Base-by-base conservation (phyloP, 208 protist species). In the Trypanosomatidae sp. region DNA sequence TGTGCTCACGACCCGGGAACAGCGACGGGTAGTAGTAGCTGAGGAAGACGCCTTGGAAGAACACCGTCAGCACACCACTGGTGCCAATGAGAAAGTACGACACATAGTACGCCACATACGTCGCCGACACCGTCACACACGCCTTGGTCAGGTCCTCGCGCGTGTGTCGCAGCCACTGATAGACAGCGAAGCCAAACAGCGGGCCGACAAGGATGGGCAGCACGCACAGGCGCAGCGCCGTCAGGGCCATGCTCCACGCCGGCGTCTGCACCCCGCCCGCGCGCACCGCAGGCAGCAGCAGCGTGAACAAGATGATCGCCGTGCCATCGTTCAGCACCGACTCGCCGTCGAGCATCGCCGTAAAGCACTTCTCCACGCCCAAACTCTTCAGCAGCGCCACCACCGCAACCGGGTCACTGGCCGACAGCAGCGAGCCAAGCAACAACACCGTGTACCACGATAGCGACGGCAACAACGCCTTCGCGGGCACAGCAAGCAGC, bases 381-480 rank as follows among this genome's bases (percentile, higher is more conserved):
- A 94, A 53, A 15, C 74, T 75, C 52, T 90, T 87, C 23, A 94
- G 63, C 41, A 92, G 59, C 39, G 82, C 60, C 2, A 94, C 82
- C 20, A 92, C 83, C 37, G 87, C 82, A 11, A 94, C 82, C n/a
- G 87, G 87, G 60, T 94, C 87, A 0, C 82, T 94, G 21, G 87
- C 87, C 32, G 73, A 87, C 16, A 92, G 70, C 19, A 91, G 61
- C 5, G 83, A 78, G 21, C 87, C 87, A 4, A 92, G 66, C 32
- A 90, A 48, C 39, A 81, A 26, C 26, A 71, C 58, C 40, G 74
- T 35, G 51, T 81, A 78, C 71, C 68, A 86, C 25, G 66, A 71
- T 76, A 74, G 91, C 3, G 51, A 23, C 26, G 49, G 47, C 47
- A 84, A 83, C 27, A 75, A 51, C 32, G 37, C 58, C 44, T 66